A percentile compares a stretch with the other conserved stretches of the same genome.
phyloP scores from a whole-genome alignment of 2,329 filamentous ascomycete genomes.

The Claviceps digitariae region DNA sequence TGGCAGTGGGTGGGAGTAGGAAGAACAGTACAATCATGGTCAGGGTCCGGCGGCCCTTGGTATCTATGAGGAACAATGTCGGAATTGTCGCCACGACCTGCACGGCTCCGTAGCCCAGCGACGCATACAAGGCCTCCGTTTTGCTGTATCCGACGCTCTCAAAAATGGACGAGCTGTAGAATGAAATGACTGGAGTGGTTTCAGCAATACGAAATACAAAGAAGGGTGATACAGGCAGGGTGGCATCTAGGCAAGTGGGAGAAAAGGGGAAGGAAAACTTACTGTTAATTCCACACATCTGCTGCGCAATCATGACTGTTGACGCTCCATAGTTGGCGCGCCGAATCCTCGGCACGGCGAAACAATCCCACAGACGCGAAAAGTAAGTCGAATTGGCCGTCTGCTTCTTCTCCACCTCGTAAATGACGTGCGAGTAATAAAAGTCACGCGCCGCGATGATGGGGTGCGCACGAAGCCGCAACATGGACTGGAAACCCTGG shows the following conservation, averaged over 20 bases:
- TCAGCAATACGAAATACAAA: no score
- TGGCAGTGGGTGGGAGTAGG: neutral
- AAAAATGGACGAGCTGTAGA: slow-evolving; percentile 52
- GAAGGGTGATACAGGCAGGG: neutral
- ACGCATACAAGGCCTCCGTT: slow-evolving; percentile 33
- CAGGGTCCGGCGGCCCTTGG: slow-evolving; percentile 14
- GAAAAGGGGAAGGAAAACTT: neutral
- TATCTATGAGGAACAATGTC: slow-evolving; percentile 18
- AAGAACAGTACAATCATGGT: slow-evolving; percentile 11
- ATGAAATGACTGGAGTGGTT: slow-evolving; percentile 41
- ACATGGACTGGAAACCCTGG: slow-evolving; percentile 40
- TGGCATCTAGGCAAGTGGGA: neutral
- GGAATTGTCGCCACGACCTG: slow-evolving; percentile 25
- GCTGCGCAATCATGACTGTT: slow-evolving; percentile 64
- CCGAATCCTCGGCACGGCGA: slow-evolving; percentile 53
- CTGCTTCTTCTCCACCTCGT: slow-evolving; percentile 18
- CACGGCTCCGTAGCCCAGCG: slow-evolving; percentile 32
- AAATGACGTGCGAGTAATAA: slow-evolving; percentile 32
- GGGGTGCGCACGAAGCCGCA: slow-evolving; percentile 32
- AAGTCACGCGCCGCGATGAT: slow-evolving; percentile 45
- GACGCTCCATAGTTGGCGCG: slow-evolving; percentile 62
- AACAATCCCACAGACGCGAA: slow-evolving; percentile 35
- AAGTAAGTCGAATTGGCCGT: slow-evolving; percentile 17
- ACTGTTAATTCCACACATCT: slow-evolving; percentile 37
- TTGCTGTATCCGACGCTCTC: slow-evolving; percentile 36